Base-by-base conservation (phyloP, 352 stramenopile genomes). In the Pythium sukuiense region DNA sequence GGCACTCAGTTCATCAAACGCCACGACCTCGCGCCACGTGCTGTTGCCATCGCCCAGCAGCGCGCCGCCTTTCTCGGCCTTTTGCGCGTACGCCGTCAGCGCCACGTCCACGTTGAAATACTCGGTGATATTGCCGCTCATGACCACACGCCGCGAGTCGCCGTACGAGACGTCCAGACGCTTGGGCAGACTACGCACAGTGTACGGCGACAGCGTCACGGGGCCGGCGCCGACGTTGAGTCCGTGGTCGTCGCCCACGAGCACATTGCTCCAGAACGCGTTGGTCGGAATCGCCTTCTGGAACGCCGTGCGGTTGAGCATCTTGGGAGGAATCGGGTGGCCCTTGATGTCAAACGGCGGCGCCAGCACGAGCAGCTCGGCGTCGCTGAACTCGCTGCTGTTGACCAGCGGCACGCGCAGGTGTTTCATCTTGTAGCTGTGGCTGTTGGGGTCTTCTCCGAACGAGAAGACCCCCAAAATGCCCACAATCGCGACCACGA, bases 191-290 rank as follows among this genome's bases (percentile, higher is more conserved):
- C 76, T 84, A 29, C 84, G 81, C 39, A 96, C 74, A 2, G 85
- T 92, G 69, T 95, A 96, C 18, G 91, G 91, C 45, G 84, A 89
- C 11, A 95, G 70, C 30, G 88, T 95, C 20, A 97, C 76, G 50
- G 91, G 72, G 14, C 83, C 85, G 18, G 76, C 77, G 20, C 90
- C 90, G 32, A 75, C 67, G 61, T 92, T 92, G 18, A 90, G 69
- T 0, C 83, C 86, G 65, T 95, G 86, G 41, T 76, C 67, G 57
- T 95, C 86, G 37, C 70, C 83, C 32, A 97, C 79, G 24, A 96
- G 77, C 41, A 96, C 59, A 53, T 97, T 97, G 1, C 88, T 92
- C 88, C 90, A 98, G 76, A 93, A 98, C 32, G 84, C 83, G 54
- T 96, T 96, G 24, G 92, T 97, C 13, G 92, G 92, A 50, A 93